Percentiles rank a stretch among this genome's conserved stretches.
phyloP scores from a whole-genome alignment of 305 asterid genomes.

The Lippia alba region DNA sequence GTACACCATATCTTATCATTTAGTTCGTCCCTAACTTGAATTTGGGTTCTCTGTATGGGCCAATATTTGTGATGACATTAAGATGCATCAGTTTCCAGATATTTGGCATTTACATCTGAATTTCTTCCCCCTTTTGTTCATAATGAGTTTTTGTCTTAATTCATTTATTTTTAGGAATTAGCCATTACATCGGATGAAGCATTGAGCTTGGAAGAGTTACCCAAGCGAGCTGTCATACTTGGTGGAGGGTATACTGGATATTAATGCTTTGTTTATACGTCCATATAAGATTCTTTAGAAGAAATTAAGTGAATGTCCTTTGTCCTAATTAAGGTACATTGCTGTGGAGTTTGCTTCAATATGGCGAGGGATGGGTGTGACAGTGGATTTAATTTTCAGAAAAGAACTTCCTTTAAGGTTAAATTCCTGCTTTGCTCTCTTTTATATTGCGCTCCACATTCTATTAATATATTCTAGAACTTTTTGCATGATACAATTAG shows the following conservation, averaged over 20 bases:
- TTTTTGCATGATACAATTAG: background rate
- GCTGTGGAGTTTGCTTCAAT: constrained; percentile 99
- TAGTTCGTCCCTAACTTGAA: constrained; percentile 12
- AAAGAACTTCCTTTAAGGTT: constrained; percentile 98
- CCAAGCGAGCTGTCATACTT: constrained; percentile 82
- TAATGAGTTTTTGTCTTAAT: background rate
- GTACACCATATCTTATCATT: constrained; percentile 2
- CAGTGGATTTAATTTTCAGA: constrained; percentile 85
- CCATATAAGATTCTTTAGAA: constrained; percentile 28
- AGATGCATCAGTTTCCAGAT: background rate
- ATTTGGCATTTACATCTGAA: background rate
- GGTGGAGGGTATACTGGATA: constrained; percentile 82
- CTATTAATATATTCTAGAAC: background rate
- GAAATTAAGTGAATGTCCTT: constrained; percentile 18
- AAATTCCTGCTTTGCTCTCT: constrained; percentile 3
- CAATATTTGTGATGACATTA: background rate
- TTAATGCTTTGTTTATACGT: constrained; percentile 20
- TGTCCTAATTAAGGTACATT: constrained; percentile 68
- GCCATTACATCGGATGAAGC: constrained; percentile 98
- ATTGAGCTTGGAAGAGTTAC: constrained; percentile 96
- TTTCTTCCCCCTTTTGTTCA: background rate
- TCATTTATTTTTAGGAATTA: constrained; percentile 60
- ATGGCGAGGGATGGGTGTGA: constrained; percentile 99
- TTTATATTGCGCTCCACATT: background rate
- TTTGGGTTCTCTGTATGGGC: background rate